Evolutionary conservation across 2,329 filamentous ascomycete species (phyloP).

Genomic region (Dactylellina cionopaga): DNA sequence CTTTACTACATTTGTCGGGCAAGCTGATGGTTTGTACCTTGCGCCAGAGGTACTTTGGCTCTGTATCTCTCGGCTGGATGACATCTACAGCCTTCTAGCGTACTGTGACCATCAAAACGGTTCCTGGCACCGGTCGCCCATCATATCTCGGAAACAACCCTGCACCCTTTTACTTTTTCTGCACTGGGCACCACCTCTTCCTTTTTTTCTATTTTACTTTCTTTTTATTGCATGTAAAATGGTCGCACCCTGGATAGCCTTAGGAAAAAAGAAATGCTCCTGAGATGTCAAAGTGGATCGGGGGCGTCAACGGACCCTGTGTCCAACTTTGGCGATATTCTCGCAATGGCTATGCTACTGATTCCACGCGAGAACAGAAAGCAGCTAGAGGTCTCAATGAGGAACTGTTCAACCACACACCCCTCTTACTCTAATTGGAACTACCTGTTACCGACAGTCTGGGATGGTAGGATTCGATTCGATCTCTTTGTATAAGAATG

Average conservation of each 20-base stretch:
- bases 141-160: constrained; percentile 48
- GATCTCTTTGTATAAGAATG: constrained; percentile 52
- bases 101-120: constrained; percentile 18
- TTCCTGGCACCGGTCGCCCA: constrained; percentile 48
- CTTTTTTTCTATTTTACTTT: constrained; percentile 9
- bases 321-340: constrained; percentile 43
- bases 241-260: constrained; percentile 37
- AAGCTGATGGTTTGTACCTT: constrained; percentile 53
- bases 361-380: constrained; percentile 51
- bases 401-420: constrained; percentile 28
- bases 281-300: constrained; percentile 49
- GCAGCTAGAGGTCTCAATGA: constrained; percentile 49
- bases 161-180: constrained; percentile 15
- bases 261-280: constrained; percentile 33
- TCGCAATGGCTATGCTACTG: constrained; percentile 39
- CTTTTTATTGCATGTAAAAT: constrained; percentile 10
- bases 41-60: constrained; percentile 34
- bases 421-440: constrained; percentile 45
- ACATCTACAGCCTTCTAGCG: constrained; percentile 27
- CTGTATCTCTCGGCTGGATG: constrained; percentile 19
- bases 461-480: constrained; percentile 42
- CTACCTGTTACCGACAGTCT: constrained; percentile 48
- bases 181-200: neutral
- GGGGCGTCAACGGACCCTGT: constrained; percentile 47
- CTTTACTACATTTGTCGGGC: constrained; percentile 44